These are phyloP conservation scores for Sarcomyxa edulis DNA, from an alignment of 768 basidiomycete species.

Conservation along the genomic window DNA sequence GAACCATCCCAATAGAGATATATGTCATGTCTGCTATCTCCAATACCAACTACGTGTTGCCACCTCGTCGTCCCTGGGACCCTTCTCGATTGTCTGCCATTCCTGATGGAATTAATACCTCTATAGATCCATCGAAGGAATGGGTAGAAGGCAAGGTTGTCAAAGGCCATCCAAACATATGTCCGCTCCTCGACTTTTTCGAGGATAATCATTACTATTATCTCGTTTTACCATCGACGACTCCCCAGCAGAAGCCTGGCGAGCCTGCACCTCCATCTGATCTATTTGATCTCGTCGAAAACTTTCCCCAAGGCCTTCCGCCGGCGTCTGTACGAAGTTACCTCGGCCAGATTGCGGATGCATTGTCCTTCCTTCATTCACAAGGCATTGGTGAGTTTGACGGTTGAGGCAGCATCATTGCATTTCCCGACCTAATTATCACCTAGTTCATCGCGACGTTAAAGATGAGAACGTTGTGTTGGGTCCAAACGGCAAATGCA, in stretches of 20 bases:
- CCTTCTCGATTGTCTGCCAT: conserved; percentile 45
- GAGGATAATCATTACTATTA: conserved; percentile 97
- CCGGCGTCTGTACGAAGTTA: conserved; percentile 72
- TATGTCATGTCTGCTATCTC: conserved; percentile 91
- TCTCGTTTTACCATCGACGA: conserved; percentile 78
- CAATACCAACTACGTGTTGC: conserved; percentile 73
- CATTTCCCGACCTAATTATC: conserved; percentile 9
- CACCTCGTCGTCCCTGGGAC: conserved; percentile 79
- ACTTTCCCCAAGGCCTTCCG: conserved; percentile 80
- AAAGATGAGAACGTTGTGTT: conserved; percentile 97
- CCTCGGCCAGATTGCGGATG: conserved; percentile 92
- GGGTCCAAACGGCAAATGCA: conserved; percentile 73
- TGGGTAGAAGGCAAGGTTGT: conserved; percentile 71
- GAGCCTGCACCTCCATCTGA: conserved; percentile 64
- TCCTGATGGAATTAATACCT: conserved; percentile 10
- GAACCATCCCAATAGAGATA: conserved; percentile 98
- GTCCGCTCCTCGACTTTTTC: conserved; percentile 92
- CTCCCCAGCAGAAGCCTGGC: conserved; percentile 49
- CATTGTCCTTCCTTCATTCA: conserved; percentile 80
- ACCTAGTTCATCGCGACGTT: conserved; percentile 88
- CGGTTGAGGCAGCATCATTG: background rate
- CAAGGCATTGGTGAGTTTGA: conserved; percentile 76
- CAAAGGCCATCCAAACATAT: conserved; percentile 93
- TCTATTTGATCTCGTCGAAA: conserved; percentile 93
- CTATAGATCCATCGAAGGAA: conserved; percentile 12